Conservation (phyloP, 148 eudicot species). For the Camellia lanceoleosa region DNA sequence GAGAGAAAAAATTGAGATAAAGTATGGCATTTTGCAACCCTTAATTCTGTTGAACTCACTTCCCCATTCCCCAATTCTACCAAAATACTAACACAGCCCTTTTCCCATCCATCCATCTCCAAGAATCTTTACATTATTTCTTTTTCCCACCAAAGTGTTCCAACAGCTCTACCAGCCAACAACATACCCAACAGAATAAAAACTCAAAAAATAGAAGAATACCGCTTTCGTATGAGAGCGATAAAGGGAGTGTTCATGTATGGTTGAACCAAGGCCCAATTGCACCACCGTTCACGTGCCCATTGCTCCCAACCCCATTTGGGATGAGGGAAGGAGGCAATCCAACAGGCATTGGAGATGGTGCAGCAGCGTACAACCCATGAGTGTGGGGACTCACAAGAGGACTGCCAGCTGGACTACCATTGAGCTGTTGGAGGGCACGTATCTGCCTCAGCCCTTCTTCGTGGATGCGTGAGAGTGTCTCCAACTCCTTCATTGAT, state of each 20-base stretch:
- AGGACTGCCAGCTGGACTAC: slow-evolving; percentile 51
- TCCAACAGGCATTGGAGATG: slow-evolving; percentile 60
- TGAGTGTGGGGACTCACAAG: slow-evolving; percentile 57
- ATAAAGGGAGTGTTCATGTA: slow-evolving; percentile 28
- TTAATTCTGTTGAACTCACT: slow-evolving; percentile 25
- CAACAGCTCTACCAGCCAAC: slow-evolving; percentile 35
- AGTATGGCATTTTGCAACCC: slow-evolving; percentile 23
- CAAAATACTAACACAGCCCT: neutral
- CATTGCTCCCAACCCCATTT: slow-evolving; percentile 68
- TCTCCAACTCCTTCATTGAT: slow-evolving; percentile 86
- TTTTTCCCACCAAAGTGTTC: slow-evolving; percentile 7
- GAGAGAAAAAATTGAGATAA: slow-evolving; percentile 5
- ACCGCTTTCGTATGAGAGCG: neutral
- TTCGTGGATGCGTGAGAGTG: slow-evolving; percentile 85
- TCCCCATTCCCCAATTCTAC: neutral
- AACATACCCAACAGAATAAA: slow-evolving; percentile 24
- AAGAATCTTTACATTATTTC: neutral
- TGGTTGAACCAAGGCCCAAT: slow-evolving; percentile 84
- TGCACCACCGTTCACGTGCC: slow-evolving; percentile 73
- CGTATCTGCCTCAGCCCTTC: slow-evolving; percentile 86
- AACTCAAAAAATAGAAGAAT: slow-evolving; percentile 10
- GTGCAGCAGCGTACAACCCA: slow-evolving; percentile 46
- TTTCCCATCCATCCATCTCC: neutral
- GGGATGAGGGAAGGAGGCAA: slow-evolving; percentile 55
- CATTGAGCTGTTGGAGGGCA: slow-evolving; percentile 70